Evolutionary conservation across 768 basidiomycete genomes (phyloP).

Genomic region (Rickenella mellea): DNA sequence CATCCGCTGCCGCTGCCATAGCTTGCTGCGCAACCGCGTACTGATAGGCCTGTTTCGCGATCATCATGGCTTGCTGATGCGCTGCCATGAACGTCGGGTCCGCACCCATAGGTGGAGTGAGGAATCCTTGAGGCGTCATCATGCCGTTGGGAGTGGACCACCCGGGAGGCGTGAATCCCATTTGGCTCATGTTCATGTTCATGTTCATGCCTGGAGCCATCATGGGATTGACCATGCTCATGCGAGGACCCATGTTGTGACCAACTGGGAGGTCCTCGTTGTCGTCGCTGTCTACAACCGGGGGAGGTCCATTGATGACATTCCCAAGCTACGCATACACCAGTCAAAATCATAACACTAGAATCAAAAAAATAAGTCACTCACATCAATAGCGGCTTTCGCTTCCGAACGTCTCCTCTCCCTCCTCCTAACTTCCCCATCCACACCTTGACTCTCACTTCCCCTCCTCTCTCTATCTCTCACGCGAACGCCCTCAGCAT

Average conservation of each 20-base stretch:
- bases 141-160: too few relatives aligned
- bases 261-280: constrained; percentile 16
- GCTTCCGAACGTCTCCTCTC: constrained; percentile 4
- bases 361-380: constrained; percentile 13
- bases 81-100: constrained; percentile 59
- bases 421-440: background rate
- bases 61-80: constrained; percentile 82
- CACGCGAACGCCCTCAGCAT: constrained; percentile 31
- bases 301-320: constrained; percentile 68
- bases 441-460: constrained; percentile 1
- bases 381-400: constrained; percentile 73
- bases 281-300: constrained; percentile 30
- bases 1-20: constrained; percentile 79
- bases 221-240: constrained; percentile 28
- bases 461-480: constrained; percentile 17
- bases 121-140: constrained; percentile 23
- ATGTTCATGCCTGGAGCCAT: constrained; percentile 7
- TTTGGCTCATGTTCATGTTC: constrained; percentile 15
- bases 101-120: constrained; percentile 21
- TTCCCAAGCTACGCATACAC: constrained; percentile 59
- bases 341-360: too few relatives aligned
- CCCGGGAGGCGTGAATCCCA: constrained; percentile 9
- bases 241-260: constrained; percentile 19
- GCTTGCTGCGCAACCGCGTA: constrained; percentile 87
- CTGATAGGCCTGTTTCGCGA: constrained; percentile 85